phyloP scores from a whole-genome alignment of 192 early-diverging fungal genomes.

The Entomortierella beljakovae region DNA sequence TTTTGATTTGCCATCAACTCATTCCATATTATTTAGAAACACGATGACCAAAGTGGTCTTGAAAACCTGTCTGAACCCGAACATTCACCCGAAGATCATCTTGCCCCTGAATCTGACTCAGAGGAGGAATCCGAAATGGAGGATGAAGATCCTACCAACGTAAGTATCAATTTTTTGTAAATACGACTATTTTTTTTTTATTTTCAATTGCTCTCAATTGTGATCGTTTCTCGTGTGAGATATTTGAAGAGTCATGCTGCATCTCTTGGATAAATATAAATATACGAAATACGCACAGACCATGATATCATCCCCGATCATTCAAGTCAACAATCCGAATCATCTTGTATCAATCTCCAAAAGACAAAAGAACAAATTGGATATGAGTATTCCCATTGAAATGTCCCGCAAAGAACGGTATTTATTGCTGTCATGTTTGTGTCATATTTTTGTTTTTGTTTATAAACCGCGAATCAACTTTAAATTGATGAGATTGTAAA shows the following conservation, averaged over 20 bases:
- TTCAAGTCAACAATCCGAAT: constrained; percentile 41
- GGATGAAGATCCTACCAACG: constrained; percentile 17
- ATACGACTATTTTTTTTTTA: background rate
- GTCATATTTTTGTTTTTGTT: background rate
- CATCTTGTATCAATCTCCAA: constrained; percentile 13
- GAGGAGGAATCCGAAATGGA: constrained; percentile 43
- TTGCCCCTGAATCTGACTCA: constrained; percentile 4
- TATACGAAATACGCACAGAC: background rate
- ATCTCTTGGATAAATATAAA: no score
- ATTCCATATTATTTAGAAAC: no score
- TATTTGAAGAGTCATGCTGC: background rate
- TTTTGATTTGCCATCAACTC: background rate
- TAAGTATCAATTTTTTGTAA: no score
- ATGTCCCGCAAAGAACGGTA: constrained; percentile 56
- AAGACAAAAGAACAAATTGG: constrained; percentile 42
- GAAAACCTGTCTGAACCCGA: constrained; percentile 13
- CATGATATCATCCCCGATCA: background rate
- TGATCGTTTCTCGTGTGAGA: background rate
- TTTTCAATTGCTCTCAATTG: background rate
- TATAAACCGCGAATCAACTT: no score
- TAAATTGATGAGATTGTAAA: background rate
- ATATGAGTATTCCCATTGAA: constrained; percentile 42
- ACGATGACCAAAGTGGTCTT: constrained; percentile 37
- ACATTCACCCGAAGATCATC: background rate
- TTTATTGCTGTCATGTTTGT: no score